Base-by-base conservation (phyloP, 139 green algal species). In the Coelastrella sp. region DNA sequence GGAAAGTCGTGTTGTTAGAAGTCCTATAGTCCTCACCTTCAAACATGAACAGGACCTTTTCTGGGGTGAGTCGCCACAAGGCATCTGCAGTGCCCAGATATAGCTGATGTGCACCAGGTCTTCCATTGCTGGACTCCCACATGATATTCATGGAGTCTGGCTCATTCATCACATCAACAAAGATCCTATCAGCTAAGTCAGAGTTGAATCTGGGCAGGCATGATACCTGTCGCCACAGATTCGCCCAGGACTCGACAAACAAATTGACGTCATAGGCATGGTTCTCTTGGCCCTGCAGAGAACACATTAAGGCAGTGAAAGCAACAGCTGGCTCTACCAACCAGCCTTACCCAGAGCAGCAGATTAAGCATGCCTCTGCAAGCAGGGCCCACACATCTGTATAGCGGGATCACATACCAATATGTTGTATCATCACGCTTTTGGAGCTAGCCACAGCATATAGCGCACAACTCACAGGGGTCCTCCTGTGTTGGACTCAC, bases 121-220 rank as follows among this genome's bases (percentile, higher is more conserved):
- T 13, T 13, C 38, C 38, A 45, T 30, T 35, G 2, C 3, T 23
- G 0, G 82, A 13, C 71, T 88, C 83, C 83, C 83, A 88, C n/a
- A 27, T 19, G 25, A 83, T 72, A 13, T 83, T 38, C 83, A 88
- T 83, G 17, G 40, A 73, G 63, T 88, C 83, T 7, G 73, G 83
- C 83, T 88, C 83, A 35, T 88, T 88, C 83, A 83, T 83, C 17
- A 88, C 73, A 35, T 88, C 83, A 13, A 88, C 43, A 48, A 88
- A 83, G 5, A 88, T 19, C 5, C 83, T 75, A 32, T 75, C 62
- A 8, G 69, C 69, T 5, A 87, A 11, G 41, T 87, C 82, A 0
- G 27, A 27, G 2, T 87, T 25, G 71, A 87, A 87, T 69, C 82
- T 87, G 32, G 82, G 82, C 17, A 87, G 82, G 57, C 82, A 87